A percentile compares a stretch with the other conserved stretches of the same genome.
These are phyloP conservation scores for Helotiales sp. DNA, from an alignment of 2,329 filamentous ascomycete species.

Conservation along the genomic window DNA sequence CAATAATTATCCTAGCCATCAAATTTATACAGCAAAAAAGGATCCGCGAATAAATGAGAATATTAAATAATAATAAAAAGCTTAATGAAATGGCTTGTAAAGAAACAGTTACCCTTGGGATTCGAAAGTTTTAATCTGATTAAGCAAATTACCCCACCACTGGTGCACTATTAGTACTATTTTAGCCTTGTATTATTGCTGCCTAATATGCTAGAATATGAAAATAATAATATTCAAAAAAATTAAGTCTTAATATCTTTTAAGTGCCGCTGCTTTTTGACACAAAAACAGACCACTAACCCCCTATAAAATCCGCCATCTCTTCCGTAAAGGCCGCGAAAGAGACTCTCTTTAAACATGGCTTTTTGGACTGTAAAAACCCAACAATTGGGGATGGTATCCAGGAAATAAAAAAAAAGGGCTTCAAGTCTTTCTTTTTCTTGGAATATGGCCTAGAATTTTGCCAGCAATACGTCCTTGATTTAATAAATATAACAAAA, in stretches of 20 bases:
- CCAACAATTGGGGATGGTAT: not conserved
- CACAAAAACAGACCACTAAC: not conserved
- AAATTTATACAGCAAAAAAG: not conserved
- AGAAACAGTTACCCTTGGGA: no score
- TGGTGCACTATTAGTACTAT: no score
- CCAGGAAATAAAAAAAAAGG: not conserved
- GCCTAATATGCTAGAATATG: not conserved
- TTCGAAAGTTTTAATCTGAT: no score
- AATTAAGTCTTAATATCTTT: not conserved
- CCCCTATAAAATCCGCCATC: not conserved
- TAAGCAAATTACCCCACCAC: not conserved
- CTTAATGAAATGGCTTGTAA: no score
- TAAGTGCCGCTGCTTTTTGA: not conserved
- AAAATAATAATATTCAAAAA: not conserved
- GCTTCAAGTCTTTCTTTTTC: not conserved
- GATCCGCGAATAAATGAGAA: no score
- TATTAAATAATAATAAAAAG: no score
- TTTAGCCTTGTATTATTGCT: not conserved
- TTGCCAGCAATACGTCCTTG: not conserved
- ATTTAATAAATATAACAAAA: not conserved
- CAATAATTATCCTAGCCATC: constrained; percentile 10
- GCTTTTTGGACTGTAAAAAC: not conserved
- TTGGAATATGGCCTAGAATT: not conserved
- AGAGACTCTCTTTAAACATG: not conserved
- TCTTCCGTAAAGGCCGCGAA: not conserved